phyloP scores from a whole-genome alignment of 2,329 filamentous ascomycete genomes.

The Pestalotiopsis fici region DNA sequence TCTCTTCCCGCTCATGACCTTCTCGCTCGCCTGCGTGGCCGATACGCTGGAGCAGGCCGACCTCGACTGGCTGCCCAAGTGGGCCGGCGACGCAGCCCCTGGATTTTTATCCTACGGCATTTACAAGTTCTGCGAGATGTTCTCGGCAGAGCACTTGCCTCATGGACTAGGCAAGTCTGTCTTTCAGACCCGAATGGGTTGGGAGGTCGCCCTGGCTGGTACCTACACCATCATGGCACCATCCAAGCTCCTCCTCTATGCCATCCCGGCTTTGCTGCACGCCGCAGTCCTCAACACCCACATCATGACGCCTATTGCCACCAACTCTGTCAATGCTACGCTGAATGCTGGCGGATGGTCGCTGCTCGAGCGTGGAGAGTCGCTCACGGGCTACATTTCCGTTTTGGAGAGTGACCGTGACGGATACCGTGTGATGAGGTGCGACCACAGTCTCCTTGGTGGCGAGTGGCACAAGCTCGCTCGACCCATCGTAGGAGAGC shows the following conservation, averaged over 20 bases:
- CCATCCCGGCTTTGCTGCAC: conserved; percentile 73
- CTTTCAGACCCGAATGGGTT: conserved; percentile 68
- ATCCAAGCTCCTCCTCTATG: conserved; percentile 66
- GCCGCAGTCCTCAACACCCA: conserved; percentile 75
- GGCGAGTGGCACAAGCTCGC: conserved; percentile 77
- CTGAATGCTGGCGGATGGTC: conserved; percentile 69
- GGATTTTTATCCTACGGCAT: conserved; percentile 67
- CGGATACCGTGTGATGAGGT: conserved; percentile 81
- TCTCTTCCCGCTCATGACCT: conserved; percentile 66
- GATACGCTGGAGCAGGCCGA: conserved; percentile 65
- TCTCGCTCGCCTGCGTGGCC: conserved; percentile 65
- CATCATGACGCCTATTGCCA: conserved; percentile 61
- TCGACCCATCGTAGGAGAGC: conserved; percentile 68
- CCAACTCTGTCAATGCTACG: conserved; percentile 64
- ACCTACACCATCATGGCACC: conserved; percentile 68
- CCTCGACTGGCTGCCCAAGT: conserved; percentile 53
- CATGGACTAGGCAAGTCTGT: conserved; percentile 61
- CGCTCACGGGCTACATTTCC: conserved; percentile 87
- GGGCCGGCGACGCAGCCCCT: conserved; percentile 63
- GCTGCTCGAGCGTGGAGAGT: conserved; percentile 81
- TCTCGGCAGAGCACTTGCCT: conserved; percentile 41
- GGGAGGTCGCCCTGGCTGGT: conserved; percentile 68
- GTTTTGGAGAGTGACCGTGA: conserved; percentile 75
- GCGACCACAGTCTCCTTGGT: conserved; percentile 90
- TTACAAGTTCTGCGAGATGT: conserved; percentile 54